Evolutionary conservation across 352 stramenopile genomes (phyloP).

Genomic region (Phytophthora ohioensis): DNA sequence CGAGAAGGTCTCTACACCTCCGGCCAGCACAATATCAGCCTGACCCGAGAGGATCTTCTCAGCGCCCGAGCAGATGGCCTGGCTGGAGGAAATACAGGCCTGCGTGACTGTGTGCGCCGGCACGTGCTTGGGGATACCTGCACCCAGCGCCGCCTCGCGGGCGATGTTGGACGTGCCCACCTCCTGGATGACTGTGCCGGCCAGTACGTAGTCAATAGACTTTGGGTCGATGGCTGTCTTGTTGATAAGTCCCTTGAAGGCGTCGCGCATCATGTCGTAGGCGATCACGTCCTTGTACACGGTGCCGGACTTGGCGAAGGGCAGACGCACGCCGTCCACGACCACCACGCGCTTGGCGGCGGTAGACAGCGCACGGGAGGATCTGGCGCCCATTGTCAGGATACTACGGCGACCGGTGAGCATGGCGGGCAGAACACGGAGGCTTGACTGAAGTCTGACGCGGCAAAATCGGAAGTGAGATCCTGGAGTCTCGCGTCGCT

Average conservation of each 20-base stretch:
- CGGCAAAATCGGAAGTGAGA: conserved; percentile 41
- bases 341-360: conserved; percentile 89
- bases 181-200: conserved; percentile 97
- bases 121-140: conserved; percentile 94
- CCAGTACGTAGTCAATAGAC: conserved; percentile 97
- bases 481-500: conserved; percentile 19
- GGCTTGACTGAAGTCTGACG: conserved; percentile 7
- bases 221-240: conserved; percentile 96
- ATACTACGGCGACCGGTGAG: conserved; percentile 31
- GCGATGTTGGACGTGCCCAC: conserved; percentile 98
- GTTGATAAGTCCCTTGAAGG: conserved; percentile 95
- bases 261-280: conserved; percentile 97
- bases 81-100: conserved; percentile 97
- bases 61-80: conserved; percentile 93
- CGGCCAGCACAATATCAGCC: conserved; percentile 96
- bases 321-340: conserved; percentile 94
- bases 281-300: conserved; percentile 98
- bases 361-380: conserved; percentile 46
- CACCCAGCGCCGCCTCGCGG: conserved; percentile 95
- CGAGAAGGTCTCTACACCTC: conserved; percentile 97
- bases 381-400: conserved; percentile 30
- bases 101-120: conserved; percentile 96
- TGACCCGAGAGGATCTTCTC: conserved; percentile 97
- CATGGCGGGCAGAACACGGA: conserved; percentile 30
- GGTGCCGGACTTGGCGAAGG: conserved; percentile 95